Evolutionary conservation across 257 asterid genomes (phyloP), one percentile per base, ranked within the genome.

Genomic region (Lycium ferocissimum): DNA sequence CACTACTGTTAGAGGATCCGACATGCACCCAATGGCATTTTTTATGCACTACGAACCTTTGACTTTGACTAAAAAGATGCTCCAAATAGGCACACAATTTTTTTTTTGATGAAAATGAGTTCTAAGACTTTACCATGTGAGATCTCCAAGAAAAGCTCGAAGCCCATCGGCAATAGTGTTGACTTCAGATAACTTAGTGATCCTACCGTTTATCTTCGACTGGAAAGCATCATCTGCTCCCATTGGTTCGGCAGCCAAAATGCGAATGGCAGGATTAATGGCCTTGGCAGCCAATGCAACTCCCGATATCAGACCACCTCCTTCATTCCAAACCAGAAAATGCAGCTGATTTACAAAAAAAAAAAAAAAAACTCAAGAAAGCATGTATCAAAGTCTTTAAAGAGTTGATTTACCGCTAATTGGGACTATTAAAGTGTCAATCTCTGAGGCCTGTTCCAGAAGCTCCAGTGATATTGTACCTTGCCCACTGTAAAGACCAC

Each of bases 241-340:
- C 86, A 87, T 92, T 10, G 99, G 99, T 89, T 96, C 98, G 5
- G 97, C 99, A 81, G 97, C 99, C 83, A 96, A 86, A 76, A 96
- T 86, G 49, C 90, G 91, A 57, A 94, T 89, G 57, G 92, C 73
- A 18, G 98, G 99, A 65, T 94, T 94, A 33, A 96, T 92, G 79
- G 97, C 86, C 91, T 94, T 94, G 84, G 98, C 97, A 62, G 99
- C 98, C 83, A 96, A 82, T 35, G 98, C 94, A 87, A 94, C 95
- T 71, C 99, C 99, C 40, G 99, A 94, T 86, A 96, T 96, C 87
- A 96, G 87, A 53, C 99, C 98, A 72, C 99, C 99, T 33, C 99
- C 99, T 96, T 83, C 83, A 85, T 3, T 76, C 75, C 71, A 61
- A 53, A 35, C 69, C 20, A 76, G 73, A 45, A 56, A 85, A 14